These are phyloP conservation scores for Russula lepida DNA, from an alignment of 768 basidiomycete species.

Conservation along the genomic window DNA sequence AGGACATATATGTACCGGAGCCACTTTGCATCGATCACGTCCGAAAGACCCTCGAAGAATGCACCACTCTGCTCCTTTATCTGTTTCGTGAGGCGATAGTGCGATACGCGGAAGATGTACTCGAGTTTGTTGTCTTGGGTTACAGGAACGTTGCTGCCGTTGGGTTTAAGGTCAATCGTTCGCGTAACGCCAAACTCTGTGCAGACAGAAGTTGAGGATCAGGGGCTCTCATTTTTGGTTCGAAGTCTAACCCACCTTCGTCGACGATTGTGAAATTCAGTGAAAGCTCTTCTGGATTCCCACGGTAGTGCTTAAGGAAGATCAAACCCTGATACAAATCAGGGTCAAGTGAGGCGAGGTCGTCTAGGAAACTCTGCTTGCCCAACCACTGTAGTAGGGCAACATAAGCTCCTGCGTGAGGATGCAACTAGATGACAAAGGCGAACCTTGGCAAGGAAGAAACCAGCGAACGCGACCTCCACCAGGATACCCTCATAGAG, in stretches of 20 bases:
- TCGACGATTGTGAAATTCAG: conserved; percentile 83
- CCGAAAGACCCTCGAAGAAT: conserved; percentile 87
- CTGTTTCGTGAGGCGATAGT: conserved; percentile 83
- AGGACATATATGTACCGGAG: conserved; percentile 40
- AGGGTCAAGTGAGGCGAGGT: conserved; percentile 83
- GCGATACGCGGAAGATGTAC: conserved; percentile 85
- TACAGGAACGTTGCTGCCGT: conserved; percentile 76
- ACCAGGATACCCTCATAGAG: conserved; percentile 94
- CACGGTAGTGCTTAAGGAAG: conserved; percentile 86
- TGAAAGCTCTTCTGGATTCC: conserved; percentile 79
- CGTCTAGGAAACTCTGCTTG: conserved; percentile 86
- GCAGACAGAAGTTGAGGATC: conserved; percentile 1
- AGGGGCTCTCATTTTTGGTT: neutral
- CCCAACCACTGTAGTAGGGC: conserved; percentile 65
- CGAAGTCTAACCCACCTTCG: conserved; percentile 49
- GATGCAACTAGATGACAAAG: neutral
- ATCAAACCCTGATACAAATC: conserved; percentile 89
- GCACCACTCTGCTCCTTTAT: conserved; percentile 77
- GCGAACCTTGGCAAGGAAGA: conserved; percentile 81
- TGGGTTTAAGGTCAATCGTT: conserved; percentile 68
- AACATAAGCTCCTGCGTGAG: neutral
- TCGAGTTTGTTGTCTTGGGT: conserved; percentile 83
- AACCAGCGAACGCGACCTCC: conserved; percentile 90
- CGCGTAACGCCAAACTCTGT: conserved; percentile 77
- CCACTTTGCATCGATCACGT: conserved; percentile 90